Percentiles rank a stretch among this genome's conserved stretches.
Conservation (phyloP, 805 yeast genomes). For the Candida parachauliodes region DNA sequence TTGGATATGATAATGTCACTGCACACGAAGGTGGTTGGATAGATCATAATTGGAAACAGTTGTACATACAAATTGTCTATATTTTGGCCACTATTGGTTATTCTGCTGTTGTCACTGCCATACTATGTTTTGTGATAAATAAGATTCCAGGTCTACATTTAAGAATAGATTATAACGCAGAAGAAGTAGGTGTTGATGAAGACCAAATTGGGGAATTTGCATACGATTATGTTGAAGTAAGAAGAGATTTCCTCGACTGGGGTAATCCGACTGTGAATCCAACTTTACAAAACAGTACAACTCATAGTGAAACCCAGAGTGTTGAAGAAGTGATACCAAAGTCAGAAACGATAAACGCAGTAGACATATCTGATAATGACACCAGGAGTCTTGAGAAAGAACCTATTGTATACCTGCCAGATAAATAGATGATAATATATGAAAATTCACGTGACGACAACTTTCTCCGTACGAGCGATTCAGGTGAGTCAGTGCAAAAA, state of each 20-base stretch:
- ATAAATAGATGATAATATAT: neutral
- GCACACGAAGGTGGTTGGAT: slow-evolving; percentile 91
- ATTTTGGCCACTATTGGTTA: slow-evolving; percentile 73
- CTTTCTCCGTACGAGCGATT: slow-evolving; percentile 1
- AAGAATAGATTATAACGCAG: slow-evolving; percentile 81
- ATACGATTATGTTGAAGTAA: slow-evolving; percentile 95
- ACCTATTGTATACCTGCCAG: slow-evolving; percentile 1
- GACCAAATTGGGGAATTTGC: slow-evolving; percentile 98
- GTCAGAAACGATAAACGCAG: slow-evolving; percentile 6
- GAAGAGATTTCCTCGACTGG: slow-evolving; percentile 80
- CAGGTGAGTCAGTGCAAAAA: slow-evolving; percentile 6
- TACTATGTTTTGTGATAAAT: slow-evolving; percentile 71
- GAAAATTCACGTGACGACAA: neutral
- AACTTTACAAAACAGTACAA: slow-evolving; percentile 10
- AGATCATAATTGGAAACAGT: slow-evolving; percentile 83
- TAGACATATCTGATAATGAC: slow-evolving; percentile 1
- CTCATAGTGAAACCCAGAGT: slow-evolving; percentile 2
- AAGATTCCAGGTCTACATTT: slow-evolving; percentile 78
- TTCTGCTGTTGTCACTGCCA: slow-evolving; percentile 68
- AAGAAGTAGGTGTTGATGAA: slow-evolving; percentile 88
- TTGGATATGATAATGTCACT: slow-evolving; percentile 86
- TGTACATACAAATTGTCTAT: slow-evolving; percentile 87
- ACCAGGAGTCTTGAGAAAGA: slow-evolving; percentile 3
- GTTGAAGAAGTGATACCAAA: slow-evolving; percentile 4
- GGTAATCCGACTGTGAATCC: slow-evolving; percentile 25